A percentile compares a stretch with the other conserved stretches of the same genome.
These are phyloP conservation scores for Hypholoma sublateritium DNA, from an alignment of 768 basidiomycete genomes.

Conservation along the genomic window DNA sequence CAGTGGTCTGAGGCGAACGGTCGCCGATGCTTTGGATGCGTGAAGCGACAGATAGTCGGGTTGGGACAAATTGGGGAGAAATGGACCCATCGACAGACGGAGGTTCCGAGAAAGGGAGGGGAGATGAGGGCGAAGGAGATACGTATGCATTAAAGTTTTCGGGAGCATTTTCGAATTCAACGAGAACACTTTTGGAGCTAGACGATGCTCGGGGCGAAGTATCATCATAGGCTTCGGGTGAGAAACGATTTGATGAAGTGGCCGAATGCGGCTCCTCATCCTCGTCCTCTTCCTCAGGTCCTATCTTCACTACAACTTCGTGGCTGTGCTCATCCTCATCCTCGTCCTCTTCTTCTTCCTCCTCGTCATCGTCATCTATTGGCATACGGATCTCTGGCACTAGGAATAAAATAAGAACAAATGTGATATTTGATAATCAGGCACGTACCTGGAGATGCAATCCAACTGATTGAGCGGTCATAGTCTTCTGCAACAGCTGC, in stretches of 20 bases:
- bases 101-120: conserved; percentile 42
- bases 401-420: conserved; percentile 18
- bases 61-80: conserved; percentile 58
- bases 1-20: conserved; percentile 52
- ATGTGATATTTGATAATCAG: background rate
- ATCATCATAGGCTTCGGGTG: conserved; percentile 47
- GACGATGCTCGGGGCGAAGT: conserved; percentile 56
- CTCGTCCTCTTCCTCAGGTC: conserved; percentile 41
- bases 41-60: conserved; percentile 60
- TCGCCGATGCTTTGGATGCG: conserved; percentile 52
- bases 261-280: conserved; percentile 55
- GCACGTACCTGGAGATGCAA: conserved; percentile 66
- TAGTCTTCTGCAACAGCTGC: conserved; percentile 34
- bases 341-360: conserved; percentile 36
- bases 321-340: conserved; percentile 39
- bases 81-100: conserved; percentile 45
- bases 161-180: conserved; percentile 63
- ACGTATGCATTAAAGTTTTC: conserved; percentile 27
- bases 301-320: conserved; percentile 34
- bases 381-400: conserved; percentile 67
- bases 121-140: conserved; percentile 13
- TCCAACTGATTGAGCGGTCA: conserved; percentile 73
- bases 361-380: conserved; percentile 59
- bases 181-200: conserved; percentile 59
- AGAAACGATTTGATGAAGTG: conserved; percentile 48